phyloP scores from a whole-genome alignment of 2,329 filamentous ascomycete species.

The Myriangium duriaei region DNA sequence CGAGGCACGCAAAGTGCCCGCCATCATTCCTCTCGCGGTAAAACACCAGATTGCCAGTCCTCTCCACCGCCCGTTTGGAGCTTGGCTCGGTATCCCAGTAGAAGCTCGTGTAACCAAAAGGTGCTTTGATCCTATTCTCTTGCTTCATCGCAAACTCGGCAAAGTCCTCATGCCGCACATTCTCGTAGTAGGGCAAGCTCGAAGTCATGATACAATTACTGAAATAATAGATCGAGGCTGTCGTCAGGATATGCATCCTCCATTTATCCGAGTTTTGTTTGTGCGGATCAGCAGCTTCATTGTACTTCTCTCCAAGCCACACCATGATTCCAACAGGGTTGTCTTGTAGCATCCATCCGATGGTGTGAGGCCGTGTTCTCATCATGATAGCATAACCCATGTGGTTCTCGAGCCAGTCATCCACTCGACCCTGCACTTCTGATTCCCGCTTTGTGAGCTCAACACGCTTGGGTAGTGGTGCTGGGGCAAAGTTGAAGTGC shows the following conservation, averaged over 20 bases:
- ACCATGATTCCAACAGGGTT: slow-evolving; percentile 33
- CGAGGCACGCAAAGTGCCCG: slow-evolving; percentile 20
- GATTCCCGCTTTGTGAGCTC: slow-evolving; percentile 24
- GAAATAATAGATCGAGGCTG: too few relatives aligned
- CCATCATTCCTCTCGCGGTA: slow-evolving; percentile 21
- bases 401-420: slow-evolving; percentile 28
- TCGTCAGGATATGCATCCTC: slow-evolving; percentile 22
- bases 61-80: slow-evolving; percentile 22
- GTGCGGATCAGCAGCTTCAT: slow-evolving; percentile 26
- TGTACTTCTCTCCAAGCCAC: slow-evolving; percentile 34
- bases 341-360: slow-evolving; percentile 31
- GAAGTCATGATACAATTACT: too few relatives aligned
- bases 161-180: too few relatives aligned
- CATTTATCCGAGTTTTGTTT: slow-evolving; percentile 22
- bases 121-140: too few relatives aligned
- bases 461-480: slow-evolving; percentile 21
- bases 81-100: slow-evolving; percentile 27
- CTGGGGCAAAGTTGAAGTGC: slow-evolving; percentile 32
- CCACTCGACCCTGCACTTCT: slow-evolving; percentile 20
- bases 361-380: slow-evolving; percentile 32
- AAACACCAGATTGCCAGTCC: slow-evolving; percentile 26
- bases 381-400: slow-evolving; percentile 32
- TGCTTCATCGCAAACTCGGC: too few relatives aligned
- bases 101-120: slow-evolving; percentile 28
- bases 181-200: too few relatives aligned